Conservation (phyloP, 352 stramenopile species). For the Phytopythium delawarense region DNA sequence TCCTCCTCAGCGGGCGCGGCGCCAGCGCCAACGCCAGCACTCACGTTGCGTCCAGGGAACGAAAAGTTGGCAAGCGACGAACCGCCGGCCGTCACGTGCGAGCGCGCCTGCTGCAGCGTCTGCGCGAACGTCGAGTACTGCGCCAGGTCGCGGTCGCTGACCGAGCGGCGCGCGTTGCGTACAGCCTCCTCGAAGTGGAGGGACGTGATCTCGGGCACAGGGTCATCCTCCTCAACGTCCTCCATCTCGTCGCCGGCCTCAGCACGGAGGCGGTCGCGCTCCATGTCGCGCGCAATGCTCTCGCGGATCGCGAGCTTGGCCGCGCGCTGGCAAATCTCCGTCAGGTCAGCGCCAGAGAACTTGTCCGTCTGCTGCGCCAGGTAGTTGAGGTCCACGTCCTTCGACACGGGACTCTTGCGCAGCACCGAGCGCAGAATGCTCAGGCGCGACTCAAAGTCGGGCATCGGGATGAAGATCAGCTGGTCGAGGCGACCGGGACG, state of each 20-base stretch:
- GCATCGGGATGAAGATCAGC: slow-evolving; percentile 96
- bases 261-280: slow-evolving; percentile 92
- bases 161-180: slow-evolving; percentile 94
- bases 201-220: slow-evolving; percentile 92
- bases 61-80: slow-evolving; percentile 95
- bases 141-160: slow-evolving; percentile 97
- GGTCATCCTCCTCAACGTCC: slow-evolving; percentile 94
- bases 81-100: slow-evolving; percentile 90
- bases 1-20: slow-evolving; percentile 83
- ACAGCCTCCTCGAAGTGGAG: slow-evolving; percentile 98
- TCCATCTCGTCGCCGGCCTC: slow-evolving; percentile 89
- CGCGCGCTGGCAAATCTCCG: slow-evolving; percentile 99
- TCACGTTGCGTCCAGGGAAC: slow-evolving; percentile 87
- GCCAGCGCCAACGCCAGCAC: slow-evolving; percentile 31
- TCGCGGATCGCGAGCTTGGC: slow-evolving; percentile 99
- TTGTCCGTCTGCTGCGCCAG: slow-evolving; percentile 97
- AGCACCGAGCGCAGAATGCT: slow-evolving; percentile 96
- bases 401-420: slow-evolving; percentile 96
- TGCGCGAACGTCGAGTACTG: slow-evolving; percentile 88
- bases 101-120: slow-evolving; percentile 95
- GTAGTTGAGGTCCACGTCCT: slow-evolving; percentile 98
- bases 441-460: slow-evolving; percentile 95
- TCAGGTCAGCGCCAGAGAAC: slow-evolving; percentile 99
- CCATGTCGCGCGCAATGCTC: slow-evolving; percentile 98
- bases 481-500: slow-evolving; percentile 94